Evolutionary conservation across 371 early-diverging fungal genomes (phyloP).

Genomic region (Rhizopus stolonifer): DNA sequence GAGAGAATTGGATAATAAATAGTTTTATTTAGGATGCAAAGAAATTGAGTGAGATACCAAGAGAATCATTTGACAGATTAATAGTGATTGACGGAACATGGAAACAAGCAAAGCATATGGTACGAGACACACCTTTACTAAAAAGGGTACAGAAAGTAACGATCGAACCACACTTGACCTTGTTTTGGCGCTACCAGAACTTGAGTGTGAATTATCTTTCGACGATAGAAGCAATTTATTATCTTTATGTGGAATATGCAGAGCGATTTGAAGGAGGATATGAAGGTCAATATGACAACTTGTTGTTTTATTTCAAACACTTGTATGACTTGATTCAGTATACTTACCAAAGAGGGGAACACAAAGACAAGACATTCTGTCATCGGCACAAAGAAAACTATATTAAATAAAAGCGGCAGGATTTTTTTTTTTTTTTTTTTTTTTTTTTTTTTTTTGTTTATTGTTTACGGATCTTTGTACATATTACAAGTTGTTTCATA

Average conservation of each 20-base stretch:
- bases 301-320: constrained; percentile 86
- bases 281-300: constrained; percentile 78
- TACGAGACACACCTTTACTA: constrained; percentile 45
- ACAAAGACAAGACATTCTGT: constrained; percentile 20
- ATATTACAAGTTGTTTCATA: no score
- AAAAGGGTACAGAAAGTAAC: constrained; percentile 58
- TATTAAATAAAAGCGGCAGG: constrained; percentile 6
- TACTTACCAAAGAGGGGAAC: constrained; percentile 47
- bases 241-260: constrained; percentile 76
- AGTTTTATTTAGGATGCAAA: constrained; percentile 60
- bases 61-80: constrained; percentile 66
- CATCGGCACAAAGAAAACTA: constrained; percentile 20
- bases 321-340: constrained; percentile 85
- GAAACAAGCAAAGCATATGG: constrained; percentile 83
- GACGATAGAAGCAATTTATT: constrained; percentile 95
- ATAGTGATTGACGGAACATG: constrained; percentile 94
- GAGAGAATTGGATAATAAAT: background rate
- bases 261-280: constrained; percentile 46
- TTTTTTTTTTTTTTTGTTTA: no score
- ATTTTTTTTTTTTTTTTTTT: no score
- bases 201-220: constrained; percentile 72
- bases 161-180: constrained; percentile 68
- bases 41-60: constrained; percentile 61
- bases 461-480: no score
- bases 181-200: constrained; percentile 91